phyloP scores from a whole-genome alignment of 306 rosid genomes.

The Cicer chorassanicum region DNA sequence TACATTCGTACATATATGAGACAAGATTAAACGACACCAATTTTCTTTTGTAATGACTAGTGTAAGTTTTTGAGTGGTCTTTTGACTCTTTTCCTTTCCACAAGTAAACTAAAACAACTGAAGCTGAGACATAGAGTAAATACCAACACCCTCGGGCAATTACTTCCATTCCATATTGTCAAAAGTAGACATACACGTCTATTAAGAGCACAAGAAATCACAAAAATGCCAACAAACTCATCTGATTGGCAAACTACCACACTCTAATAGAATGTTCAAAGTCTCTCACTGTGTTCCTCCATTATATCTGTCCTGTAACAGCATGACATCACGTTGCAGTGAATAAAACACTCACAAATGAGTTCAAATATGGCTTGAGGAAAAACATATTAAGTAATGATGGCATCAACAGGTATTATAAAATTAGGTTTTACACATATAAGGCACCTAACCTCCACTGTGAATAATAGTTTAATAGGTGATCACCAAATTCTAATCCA shows the following conservation, averaged over 20 bases:
- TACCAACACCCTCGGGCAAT: not conserved
- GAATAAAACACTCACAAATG: conserved; percentile 15
- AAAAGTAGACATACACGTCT: not conserved
- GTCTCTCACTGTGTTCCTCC: not conserved
- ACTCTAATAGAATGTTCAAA: not conserved
- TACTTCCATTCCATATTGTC: not conserved
- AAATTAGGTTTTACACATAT: conserved; percentile 16
- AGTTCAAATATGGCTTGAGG: conserved; percentile 11
- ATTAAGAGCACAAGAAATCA: not conserved
- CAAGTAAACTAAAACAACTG: not conserved
- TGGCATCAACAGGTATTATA: conserved; percentile 19
- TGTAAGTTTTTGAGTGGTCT: not conserved
- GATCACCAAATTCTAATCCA: conserved; percentile 2
- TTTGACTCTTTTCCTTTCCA: not conserved
- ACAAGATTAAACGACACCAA: not conserved
- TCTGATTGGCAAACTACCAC: not conserved
- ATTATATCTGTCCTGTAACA: not conserved
- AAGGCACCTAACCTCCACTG: not conserved
- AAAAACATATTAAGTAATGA: conserved; percentile 19
- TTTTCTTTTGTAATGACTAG: not conserved
- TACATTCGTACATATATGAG: not conserved
- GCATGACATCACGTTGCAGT: not conserved
- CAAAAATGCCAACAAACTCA: conserved; percentile 1
- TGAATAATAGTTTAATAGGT: conserved; percentile 13
- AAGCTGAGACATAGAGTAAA: not conserved